Conservation (phyloP, 1,139 yeast species). For the Scheffersomyces titani region DNA sequence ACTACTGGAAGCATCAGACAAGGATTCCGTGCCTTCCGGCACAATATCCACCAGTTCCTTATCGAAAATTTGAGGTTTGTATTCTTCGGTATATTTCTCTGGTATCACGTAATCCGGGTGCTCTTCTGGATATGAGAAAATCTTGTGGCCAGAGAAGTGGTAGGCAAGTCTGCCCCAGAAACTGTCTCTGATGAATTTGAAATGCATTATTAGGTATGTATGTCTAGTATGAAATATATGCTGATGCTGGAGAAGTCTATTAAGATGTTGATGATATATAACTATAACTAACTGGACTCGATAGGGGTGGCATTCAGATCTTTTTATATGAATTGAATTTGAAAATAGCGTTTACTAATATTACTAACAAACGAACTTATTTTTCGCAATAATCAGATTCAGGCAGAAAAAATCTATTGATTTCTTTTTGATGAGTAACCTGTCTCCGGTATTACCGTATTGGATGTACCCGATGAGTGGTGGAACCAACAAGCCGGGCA, state of each 20-base stretch:
- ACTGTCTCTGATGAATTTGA: conserved; percentile 31
- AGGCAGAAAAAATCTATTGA: not conserved
- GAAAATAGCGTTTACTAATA: not conserved
- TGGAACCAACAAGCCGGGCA: too few species aligned
- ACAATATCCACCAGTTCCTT: not conserved
- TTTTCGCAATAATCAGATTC: not conserved
- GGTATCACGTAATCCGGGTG: conserved; percentile 32
- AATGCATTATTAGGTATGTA: not conserved
- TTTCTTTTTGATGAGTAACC: not conserved
- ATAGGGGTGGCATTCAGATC: not conserved
- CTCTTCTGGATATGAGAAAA: conserved; percentile 34
- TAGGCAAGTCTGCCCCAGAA: conserved; percentile 36
- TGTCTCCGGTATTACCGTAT: not conserved
- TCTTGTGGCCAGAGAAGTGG: conserved; percentile 31
- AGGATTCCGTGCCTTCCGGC: not conserved
- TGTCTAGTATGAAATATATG: not conserved
- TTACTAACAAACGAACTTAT: not conserved
- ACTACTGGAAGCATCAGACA: not conserved
- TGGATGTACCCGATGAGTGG: not conserved
- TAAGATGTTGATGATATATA: not conserved
- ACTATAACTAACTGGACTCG: not conserved
- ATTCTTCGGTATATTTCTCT: conserved; percentile 23
- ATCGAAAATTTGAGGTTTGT: not conserved
- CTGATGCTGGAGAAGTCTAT: not conserved
- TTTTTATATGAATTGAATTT: too few species aligned